Evolutionary conservation across 176 grass and related monocot species (phyloP).

Genomic region (Triticum aestivum): DNA sequence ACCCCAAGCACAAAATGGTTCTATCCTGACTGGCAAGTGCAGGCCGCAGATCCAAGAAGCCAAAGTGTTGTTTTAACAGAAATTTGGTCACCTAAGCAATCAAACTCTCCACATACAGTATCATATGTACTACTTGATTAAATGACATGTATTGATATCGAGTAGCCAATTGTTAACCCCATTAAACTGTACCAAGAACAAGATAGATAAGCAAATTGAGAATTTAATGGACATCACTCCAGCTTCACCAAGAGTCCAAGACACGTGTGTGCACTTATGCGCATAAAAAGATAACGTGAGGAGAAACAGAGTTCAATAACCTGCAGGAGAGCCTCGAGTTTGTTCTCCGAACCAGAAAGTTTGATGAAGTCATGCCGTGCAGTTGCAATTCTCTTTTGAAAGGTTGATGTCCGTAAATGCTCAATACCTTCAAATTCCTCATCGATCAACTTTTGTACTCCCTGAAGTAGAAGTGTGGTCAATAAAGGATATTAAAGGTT

Average conservation of each 20-base stretch:
- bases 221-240: neutral
- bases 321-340: conserved; percentile 95
- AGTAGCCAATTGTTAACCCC: neutral
- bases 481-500: conserved; percentile 16
- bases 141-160: neutral
- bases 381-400: conserved; percentile 96
- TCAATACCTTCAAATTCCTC: conserved; percentile 96
- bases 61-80: neutral
- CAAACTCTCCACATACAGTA: neutral
- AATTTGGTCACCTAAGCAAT: neutral
- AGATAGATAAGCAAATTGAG: neutral
- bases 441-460: conserved; percentile 88
- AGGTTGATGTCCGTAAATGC: conserved; percentile 83
- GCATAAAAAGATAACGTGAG: neutral
- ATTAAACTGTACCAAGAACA: neutral
- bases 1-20: neutral
- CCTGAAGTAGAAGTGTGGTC: conserved; percentile 36
- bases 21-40: neutral
- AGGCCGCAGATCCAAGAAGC: neutral
- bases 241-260: neutral
- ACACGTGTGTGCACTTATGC: neutral
- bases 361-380: conserved; percentile 97
- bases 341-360: conserved; percentile 85
- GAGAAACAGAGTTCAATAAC: conserved; percentile 40
- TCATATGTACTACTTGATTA: neutral